These are phyloP conservation scores for Aspergillus amoenus DNA, from an alignment of 2,329 filamentous ascomycete genomes.

Conservation along the genomic window DNA sequence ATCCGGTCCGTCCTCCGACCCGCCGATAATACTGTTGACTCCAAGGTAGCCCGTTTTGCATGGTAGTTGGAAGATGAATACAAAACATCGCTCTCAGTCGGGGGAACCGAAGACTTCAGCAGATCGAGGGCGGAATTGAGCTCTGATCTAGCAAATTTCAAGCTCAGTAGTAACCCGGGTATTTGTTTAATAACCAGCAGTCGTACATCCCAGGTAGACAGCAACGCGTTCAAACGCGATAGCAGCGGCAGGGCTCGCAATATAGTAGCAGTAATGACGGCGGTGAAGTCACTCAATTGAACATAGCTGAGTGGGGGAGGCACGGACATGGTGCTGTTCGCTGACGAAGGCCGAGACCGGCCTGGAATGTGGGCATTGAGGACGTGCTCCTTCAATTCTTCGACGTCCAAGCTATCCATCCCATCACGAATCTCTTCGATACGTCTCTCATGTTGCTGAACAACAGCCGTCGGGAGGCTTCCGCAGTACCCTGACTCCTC, in stretches of 20 bases:
- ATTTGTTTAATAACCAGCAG: slow-evolving; percentile 72
- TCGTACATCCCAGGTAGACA: slow-evolving; percentile 76
- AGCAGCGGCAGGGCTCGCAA: slow-evolving; percentile 83
- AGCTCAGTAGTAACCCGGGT: slow-evolving; percentile 64
- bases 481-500: slow-evolving; percentile 60
- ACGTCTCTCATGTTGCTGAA: slow-evolving; percentile 68
- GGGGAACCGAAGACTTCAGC: slow-evolving; percentile 25
- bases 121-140: slow-evolving; percentile 35
- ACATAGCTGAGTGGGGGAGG: slow-evolving; percentile 54
- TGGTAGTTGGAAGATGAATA: slow-evolving; percentile 42
- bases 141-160: slow-evolving; percentile 48
- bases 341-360: slow-evolving; percentile 54
- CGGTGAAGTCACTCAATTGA: slow-evolving; percentile 83
- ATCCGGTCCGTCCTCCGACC: slow-evolving; percentile 78
- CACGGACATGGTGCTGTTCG: slow-evolving; percentile 45
- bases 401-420: slow-evolving; percentile 44
- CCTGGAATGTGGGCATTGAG: slow-evolving; percentile 74
- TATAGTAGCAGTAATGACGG: slow-evolving; percentile 85
- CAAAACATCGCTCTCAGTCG: slow-evolving; percentile 26
- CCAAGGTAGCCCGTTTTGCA: slow-evolving; percentile 55
- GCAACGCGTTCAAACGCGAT: slow-evolving; percentile 68
- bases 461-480: slow-evolving; percentile 64
- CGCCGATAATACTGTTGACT: slow-evolving; percentile 66
- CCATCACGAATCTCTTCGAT: slow-evolving; percentile 67
- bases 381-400: slow-evolving; percentile 87